Base-by-base conservation (phyloP, 805 yeast genomes). In the Metschnikowia cubensis region DNA sequence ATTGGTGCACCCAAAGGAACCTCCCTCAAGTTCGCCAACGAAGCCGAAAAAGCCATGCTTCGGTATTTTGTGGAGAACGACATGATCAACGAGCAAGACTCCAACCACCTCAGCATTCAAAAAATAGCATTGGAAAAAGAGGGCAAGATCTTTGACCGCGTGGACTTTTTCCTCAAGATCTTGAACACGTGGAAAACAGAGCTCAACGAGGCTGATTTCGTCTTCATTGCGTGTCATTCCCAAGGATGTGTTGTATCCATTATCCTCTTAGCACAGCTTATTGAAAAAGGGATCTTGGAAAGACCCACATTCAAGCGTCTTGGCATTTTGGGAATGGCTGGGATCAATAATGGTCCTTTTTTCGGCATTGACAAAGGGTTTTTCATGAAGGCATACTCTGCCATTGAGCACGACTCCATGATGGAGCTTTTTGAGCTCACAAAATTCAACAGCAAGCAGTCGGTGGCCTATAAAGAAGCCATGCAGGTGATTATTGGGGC, bases 1-100 rank as follows among this genome's bases (percentile, higher is more conserved):
- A 83, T 92, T 46, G 99, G 99, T 2, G 90, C 91, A 54, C 99
- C 99, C 3, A 94, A 95, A 18, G 99, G 99, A 0, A 92, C 99
- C 0, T 92, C 98, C 0, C 76, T 85, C 42, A 85, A 86, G 63
- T 94, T 92, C 68, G 89, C 96, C 33, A 84, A 82, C 55, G 97
- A 90, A 60, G 97, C 97, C 0, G 98, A 90, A 58, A 66, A 60
- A 50, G 84, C 91, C 0, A 79, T 94, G 1, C 72, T 81, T 35
- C 68, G 84, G 29, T 92, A 74, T 50, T 72, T 87, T 84, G 45
- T 67, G 53, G 71, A 78, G 55, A 61, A 72, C 66, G 58, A 72
- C 51, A 54, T 76, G 64, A 60, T 71, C 40, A 55, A 55, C 41
- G 69, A 65, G 34, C 42, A 52, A 57, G 64, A 74, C 55, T 54